These are phyloP conservation scores for Erodium moschatum DNA, from an alignment of 441 rosid species.

Conservation along the genomic window DNA sequence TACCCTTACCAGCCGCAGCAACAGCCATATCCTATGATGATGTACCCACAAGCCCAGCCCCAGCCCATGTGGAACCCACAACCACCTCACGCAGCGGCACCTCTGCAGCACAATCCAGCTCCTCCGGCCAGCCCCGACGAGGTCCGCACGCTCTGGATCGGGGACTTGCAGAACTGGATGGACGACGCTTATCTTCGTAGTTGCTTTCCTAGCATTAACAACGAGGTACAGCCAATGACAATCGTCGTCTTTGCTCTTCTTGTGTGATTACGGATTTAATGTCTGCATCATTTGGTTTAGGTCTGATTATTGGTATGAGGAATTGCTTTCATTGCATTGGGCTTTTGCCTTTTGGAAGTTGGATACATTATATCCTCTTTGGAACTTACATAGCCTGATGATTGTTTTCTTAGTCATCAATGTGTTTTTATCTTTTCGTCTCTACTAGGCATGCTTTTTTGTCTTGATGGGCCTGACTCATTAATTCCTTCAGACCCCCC, in stretches of 20 bases:
- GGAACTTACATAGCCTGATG: too few relatives aligned
- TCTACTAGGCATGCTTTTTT: too few relatives aligned
- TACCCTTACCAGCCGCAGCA: not conserved
- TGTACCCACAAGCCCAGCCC: not conserved
- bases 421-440: too few relatives aligned
- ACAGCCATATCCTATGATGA: not conserved
- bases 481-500: too few relatives aligned
- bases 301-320: not conserved
- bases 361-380: not conserved
- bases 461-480: too few relatives aligned
- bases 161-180: slow-evolving; percentile 83
- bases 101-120: slow-evolving; percentile 28
- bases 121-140: slow-evolving; percentile 34
- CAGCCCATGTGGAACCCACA: slow-evolving; percentile 5
- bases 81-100: not conserved
- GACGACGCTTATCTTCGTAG: slow-evolving; percentile 59
- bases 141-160: slow-evolving; percentile 80
- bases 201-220: slow-evolving; percentile 42
- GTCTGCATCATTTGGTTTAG: not conserved
- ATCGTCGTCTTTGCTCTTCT: too few relatives aligned
- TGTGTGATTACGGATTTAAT: not conserved
- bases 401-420: too few relatives aligned
- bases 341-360: not conserved
- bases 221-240: slow-evolving; percentile 30
- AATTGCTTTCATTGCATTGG: not conserved